phyloP scores from a whole-genome alignment of 2,329 filamentous ascomycete genomes.

The Westerdykella aurantiaca region DNA sequence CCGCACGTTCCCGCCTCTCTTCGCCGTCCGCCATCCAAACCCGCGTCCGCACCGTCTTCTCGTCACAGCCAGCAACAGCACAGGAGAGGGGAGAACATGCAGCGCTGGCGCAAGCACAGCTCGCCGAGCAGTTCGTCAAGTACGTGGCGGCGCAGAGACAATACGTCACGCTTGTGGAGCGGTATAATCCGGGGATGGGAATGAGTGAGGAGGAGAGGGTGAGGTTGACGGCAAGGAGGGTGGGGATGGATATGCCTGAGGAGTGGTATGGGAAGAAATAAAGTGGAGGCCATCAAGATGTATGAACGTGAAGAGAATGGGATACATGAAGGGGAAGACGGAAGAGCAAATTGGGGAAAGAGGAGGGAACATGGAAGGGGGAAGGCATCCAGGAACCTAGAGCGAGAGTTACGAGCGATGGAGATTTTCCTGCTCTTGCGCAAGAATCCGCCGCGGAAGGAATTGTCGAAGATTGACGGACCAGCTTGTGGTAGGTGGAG shows the following conservation, averaged over 20 bases:
- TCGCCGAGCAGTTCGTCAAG: slow-evolving; percentile 65
- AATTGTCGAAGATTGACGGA: no score
- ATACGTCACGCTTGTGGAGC: slow-evolving; percentile 75
- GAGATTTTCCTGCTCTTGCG: neutral
- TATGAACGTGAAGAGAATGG: neutral
- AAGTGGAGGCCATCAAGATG: neutral
- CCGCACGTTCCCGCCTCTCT: slow-evolving; percentile 32
- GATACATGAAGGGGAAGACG: neutral
- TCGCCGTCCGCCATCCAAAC: slow-evolving; percentile 63
- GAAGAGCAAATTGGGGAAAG: neutral
- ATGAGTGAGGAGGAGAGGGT: slow-evolving; percentile 83
- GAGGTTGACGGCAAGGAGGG: slow-evolving; percentile 73
- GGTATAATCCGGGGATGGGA: slow-evolving; percentile 89
- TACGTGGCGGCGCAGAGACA: slow-evolving; percentile 82
- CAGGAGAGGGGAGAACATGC: no score
- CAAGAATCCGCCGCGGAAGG: no score
- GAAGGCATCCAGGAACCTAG: neutral
- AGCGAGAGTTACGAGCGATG: neutral
- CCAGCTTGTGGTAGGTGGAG: no score
- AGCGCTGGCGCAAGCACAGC: slow-evolving; percentile 42
- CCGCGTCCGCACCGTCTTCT: slow-evolving; percentile 61
- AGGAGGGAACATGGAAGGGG: neutral
- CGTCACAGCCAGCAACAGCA: slow-evolving; percentile 20
- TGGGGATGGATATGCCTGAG: slow-evolving; percentile 81
- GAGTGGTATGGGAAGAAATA: slow-evolving; percentile 42